Conservation (phyloP, 192 early-diverging fungal species). For the Entomortierella lignicola region DNA sequence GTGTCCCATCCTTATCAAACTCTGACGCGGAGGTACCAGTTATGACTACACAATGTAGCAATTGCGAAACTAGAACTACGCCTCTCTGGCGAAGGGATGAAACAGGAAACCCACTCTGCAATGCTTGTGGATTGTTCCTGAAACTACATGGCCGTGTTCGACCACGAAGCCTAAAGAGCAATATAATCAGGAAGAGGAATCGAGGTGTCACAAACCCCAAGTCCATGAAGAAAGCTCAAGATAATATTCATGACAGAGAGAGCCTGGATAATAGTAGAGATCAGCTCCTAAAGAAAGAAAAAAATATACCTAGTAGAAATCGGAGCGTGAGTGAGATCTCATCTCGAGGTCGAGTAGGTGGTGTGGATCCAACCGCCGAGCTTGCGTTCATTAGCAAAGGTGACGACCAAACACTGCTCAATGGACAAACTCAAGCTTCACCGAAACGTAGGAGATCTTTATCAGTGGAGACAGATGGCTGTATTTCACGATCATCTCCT, state of each 20-base stretch:
- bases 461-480: background rate
- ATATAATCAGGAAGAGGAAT: slow-evolving; percentile 89
- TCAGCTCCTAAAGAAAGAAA: background rate
- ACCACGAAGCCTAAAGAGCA: slow-evolving; percentile 84
- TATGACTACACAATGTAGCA: slow-evolving; percentile 65
- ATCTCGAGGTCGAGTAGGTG: background rate
- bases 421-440: slow-evolving; percentile 1
- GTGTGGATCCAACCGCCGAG: background rate
- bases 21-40: background rate
- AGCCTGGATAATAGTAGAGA: background rate
- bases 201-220: slow-evolving; percentile 54
- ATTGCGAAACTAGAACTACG: slow-evolving; percentile 87
- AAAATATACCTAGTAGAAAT: background rate
- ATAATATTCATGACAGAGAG: background rate
- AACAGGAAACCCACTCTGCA: slow-evolving; percentile 88
- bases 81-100: slow-evolving; percentile 89
- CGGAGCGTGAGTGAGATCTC: too few relatives aligned
- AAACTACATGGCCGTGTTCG: slow-evolving; percentile 89
- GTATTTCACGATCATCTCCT: background rate
- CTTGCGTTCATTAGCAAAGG: background rate
- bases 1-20: too few relatives aligned
- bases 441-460: slow-evolving; percentile 11
- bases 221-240: background rate
- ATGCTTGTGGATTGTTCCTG: slow-evolving; percentile 93
- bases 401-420: background rate